Evolutionary conservation across 768 basidiomycete species (phyloP), one percentile per base, ranked within the genome.

Genomic region (Phlebiopsis flavidoalba): DNA sequence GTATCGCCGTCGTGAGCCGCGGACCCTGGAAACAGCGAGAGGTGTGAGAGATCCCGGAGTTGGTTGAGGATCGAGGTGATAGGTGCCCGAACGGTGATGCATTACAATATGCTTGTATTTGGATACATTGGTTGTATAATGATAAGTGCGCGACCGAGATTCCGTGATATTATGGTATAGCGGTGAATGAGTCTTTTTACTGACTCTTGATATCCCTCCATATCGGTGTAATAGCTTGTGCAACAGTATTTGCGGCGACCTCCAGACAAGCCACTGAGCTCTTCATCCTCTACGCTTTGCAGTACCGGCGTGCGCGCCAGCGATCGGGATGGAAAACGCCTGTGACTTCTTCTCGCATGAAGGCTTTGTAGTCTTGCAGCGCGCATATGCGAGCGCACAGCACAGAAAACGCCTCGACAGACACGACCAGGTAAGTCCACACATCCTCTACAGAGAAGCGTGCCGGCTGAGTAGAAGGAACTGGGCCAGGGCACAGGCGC

Each of bases 401-500:
- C 76, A 15, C 71, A 71, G 66, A 92, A 93, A 93, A 93, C 21
- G 74, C 74, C 67, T 89, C 87, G 52, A 92, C 89, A 0, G 85
- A 76, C 11, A 77, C 71, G n/a, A n/a, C 85, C 87, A 91, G n/a
- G n/a, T n/a, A n/a, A n/a, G 59, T 86, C 84, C 49, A 93, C 49
- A 93, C 78, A 62, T 90, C 86, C 63, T 88, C 83, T 1, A 88
- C 71, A 6, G 78, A 77, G 60, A 86, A 81, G 22, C 71, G 67
- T 19, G 73, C 69, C 1, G 87, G 87, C 21, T 80, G 72, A 52
- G n/a, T n/a, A 76, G 75, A 37, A 93, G 70, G 14, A 87, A 83
- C 2, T n/a, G n/a, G 91, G 91, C 91, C 91, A 93, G 0, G 91
- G 89, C 33, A 93, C 76, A n/a, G n/a, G n/a, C 45, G 78, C 79